These are phyloP conservation scores for Penicillium sp. DNA, from an alignment of 2,329 filamentous ascomycete species.

Conservation along the genomic window DNA sequence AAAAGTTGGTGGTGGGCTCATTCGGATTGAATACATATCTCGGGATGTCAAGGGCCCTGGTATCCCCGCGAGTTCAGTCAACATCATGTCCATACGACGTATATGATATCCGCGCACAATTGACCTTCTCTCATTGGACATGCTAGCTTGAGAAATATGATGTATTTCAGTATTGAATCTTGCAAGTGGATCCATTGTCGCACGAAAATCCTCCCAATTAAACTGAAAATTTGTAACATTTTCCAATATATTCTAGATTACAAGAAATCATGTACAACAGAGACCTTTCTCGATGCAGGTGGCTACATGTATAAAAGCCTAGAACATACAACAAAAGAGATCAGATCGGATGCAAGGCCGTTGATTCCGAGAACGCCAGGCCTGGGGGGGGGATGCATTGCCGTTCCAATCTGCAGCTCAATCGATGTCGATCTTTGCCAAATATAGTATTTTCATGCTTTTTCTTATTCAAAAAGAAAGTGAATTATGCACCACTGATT, in stretches of 20 bases:
- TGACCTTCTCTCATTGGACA: not conserved
- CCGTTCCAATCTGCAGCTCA: not conserved
- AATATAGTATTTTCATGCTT: not conserved
- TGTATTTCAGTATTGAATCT: not conserved
- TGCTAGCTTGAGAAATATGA: not conserved
- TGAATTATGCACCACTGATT: not conserved
- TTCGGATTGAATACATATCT: not conserved
- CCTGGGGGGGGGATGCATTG: not conserved
- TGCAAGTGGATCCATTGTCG: not conserved
- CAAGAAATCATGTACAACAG: not conserved
- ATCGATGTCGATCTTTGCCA: conserved; percentile 4
- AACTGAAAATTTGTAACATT: not conserved
- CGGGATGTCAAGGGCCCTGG: not conserved
- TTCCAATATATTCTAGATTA: not conserved
- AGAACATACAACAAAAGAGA: not conserved
- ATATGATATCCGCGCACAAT: not conserved
- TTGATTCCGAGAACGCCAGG: not conserved
- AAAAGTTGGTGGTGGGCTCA: not conserved
- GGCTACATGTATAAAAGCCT: not conserved
- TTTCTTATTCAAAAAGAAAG: not conserved
- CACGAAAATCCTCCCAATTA: not conserved
- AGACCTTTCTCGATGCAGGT: not conserved
- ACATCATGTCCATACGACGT: not conserved
- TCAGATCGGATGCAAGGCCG: not conserved
- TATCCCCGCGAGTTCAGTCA: not conserved